Evolutionary conservation across 2,329 filamentous ascomycete species (phyloP), one percentile per base, ranked within the genome.

Genomic region (Lecanicillium sp.): DNA sequence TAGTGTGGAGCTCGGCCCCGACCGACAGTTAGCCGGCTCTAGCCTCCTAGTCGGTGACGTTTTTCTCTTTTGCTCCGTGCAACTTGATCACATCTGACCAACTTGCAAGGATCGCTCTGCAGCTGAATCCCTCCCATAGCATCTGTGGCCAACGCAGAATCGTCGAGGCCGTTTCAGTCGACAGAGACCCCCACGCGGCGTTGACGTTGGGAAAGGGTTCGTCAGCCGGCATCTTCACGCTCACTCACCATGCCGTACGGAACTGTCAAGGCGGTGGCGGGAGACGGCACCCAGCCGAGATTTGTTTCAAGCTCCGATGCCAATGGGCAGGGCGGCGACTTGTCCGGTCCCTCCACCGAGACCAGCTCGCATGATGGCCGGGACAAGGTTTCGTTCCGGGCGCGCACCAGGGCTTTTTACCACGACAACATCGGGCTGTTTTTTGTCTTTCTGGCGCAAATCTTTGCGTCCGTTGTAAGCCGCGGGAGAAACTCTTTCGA

Each of bases 381-480:
- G 10, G 30, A 7, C 30, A 33, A 11, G 10, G 17, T 15, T n/a
- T 32, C 21, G 5, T 14, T 44, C 19, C 48, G 49, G 44, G 2
- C 2, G 12, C 44, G 35, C 5, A 35, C 23, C 26, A 66, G 61
- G 24, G 48, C 27, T 3, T 84, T 87, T 11, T 70, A 58, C 65
- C 70, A 62, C 64, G 70, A 53, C 30, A 71, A 71, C 15, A 52
- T 71, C 2, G 68, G 68, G 0, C 49, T 71, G 1, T 62, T 69
- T 8, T 60, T 70, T 14, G 64, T 71, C 1, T 68, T 71, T 37
- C 12, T 65, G 8, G 68, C 67, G 0, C 67, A 71, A 44, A 59
- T 68, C 2, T 71, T 70, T 47, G 68, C 57, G 0, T 69, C 68
- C 0, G 58, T 69, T 43, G 68, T 71, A 55, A 45, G 62, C 21